Base-by-base conservation (phyloP, 352 stramenopile genomes). In the Globisporangium splendens region DNA sequence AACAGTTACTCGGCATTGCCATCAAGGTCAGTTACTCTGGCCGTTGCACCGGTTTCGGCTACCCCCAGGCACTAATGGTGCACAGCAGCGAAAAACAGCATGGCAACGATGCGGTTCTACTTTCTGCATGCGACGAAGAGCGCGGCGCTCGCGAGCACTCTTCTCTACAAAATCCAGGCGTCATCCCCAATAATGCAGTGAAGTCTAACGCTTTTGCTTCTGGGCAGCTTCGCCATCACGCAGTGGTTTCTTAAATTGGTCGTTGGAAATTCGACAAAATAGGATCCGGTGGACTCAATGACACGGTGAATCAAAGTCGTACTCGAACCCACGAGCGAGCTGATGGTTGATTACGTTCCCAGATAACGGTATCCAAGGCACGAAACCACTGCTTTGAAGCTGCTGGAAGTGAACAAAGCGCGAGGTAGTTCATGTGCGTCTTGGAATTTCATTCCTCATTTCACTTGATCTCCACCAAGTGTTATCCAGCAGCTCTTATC, bases 371-470 rank as follows among this genome's bases (percentile, higher is more conserved):
- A 18, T 44, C 39, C 39, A 44, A n/a, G 39, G 39, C 12, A 44
- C 13, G 17, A 44, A 44, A 18, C 39, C 17, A 44, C 3, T 44
- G 39, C 39, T 44, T 44, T n/a, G 39, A 35, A 35, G 28, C 28
- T 35, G 28, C 28, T 1, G 28, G 28, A 35, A 35, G 28, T 8
- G 5, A 35, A 35, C 28, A 8, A 35, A 35, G 28, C 28, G 2
- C n/a, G 18, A 14, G n/a, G 24, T n/a, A 31, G 18, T 13, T 47
- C 31, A 57, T 57, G 39, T 3, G 8, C 51, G 14, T 57, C 21
- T 18, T 17, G 12, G n/a, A 46, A 7, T 3, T 38, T 57, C 21
- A 57, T 57, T 57, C 51, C 6, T 24, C 38, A 57, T 57, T 57
- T 41, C 38, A 20, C 51, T 49, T 57, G 38, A 21, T 41, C 51